Base-by-base conservation (phyloP, 1,139 yeast species). In the Wickerhamiella pararugosa region DNA sequence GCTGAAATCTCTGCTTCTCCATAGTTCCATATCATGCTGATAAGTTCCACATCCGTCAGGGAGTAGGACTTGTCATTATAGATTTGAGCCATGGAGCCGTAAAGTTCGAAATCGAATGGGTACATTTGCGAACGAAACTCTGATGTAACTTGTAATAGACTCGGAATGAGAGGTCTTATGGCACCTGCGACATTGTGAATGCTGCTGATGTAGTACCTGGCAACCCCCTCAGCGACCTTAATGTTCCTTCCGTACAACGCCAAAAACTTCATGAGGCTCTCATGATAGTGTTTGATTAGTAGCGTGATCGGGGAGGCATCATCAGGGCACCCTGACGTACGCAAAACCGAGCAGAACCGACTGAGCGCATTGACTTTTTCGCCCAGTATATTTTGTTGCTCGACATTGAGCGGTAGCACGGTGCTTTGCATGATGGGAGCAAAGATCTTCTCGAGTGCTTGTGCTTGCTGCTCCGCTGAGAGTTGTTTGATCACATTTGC, bases 401-500 rank as follows among this genome's bases (percentile, higher is more conserved):
- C 49, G 27, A 46, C 49, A 27, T 53, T 42, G 1, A 9, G 25
- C 1, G 32, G 9, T 10, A 34, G 15, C 37, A 32, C 48, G 31
- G 56, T 50, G n/a, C 57, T 54, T 7, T 64, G 66, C 35, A 82
- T 56, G 4, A 84, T 75, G 9, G 94, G 90, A 34, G 69, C 68
- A 56, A 84, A 68, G 55, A 90, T 80, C 64, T 75, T 72, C 43
- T 69, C 64, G 28, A 78, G 61, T 2, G 71, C 64, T 15, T 60
- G 58, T 31, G 66, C 62, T 26, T 75, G 60, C 38, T 62, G 64
- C 1, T 62, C 67, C 11, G 52, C 50, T 9, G 73, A 66, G 47
- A 73, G 78, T 41, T 79, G 75, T 36, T 70, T 68, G 41, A 90
- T 70, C 36, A 90, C 83, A 53, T 84, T 84, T 7, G 94, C 90